phyloP scores from a whole-genome alignment of 1,284 basidiomycete species.

The Phellopilus nigrolimitatus region DNA sequence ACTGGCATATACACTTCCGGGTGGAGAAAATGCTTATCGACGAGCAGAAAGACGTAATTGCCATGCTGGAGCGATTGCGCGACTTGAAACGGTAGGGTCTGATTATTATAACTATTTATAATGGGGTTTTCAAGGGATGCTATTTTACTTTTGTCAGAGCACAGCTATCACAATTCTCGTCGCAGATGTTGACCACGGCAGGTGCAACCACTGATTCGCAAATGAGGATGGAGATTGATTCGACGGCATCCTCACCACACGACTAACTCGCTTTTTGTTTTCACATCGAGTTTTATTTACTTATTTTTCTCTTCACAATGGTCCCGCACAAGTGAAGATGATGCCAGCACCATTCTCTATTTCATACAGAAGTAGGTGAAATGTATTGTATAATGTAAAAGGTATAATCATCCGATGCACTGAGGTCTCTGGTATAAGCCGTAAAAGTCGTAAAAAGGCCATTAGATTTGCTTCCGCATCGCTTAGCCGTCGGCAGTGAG shows the following conservation, averaged over 20 bases:
- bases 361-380: slow-evolving; percentile 3
- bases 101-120: not conserved
- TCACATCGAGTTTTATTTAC: too few relatives aligned
- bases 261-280: slow-evolving; percentile 3
- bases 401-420: slow-evolving; percentile 7
- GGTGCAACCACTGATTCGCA: slow-evolving; percentile 16
- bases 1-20: slow-evolving; percentile 49
- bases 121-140: too few relatives aligned
- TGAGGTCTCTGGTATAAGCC: slow-evolving; percentile 9
- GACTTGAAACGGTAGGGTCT: slow-evolving; percentile 56
- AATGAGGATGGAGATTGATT: slow-evolving; percentile 46
- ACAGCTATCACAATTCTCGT: slow-evolving; percentile 40
- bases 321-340: too few relatives aligned
- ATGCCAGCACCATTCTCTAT: not conserved
- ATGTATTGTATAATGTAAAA: slow-evolving; percentile 1
- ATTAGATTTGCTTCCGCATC: not conserved
- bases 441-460: slow-evolving; percentile 5
- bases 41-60: slow-evolving; percentile 62
- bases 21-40: slow-evolving; percentile 59
- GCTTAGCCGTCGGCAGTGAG: slow-evolving; percentile 65
- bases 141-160: slow-evolving; percentile 32
- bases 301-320: too few relatives aligned
- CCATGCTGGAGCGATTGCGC: slow-evolving; percentile 53
- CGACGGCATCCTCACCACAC: slow-evolving; percentile 45
- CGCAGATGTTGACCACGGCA: slow-evolving; percentile 27